phyloP scores from a whole-genome alignment of 345 rosid genomes.

The Citrus sinensis region DNA sequence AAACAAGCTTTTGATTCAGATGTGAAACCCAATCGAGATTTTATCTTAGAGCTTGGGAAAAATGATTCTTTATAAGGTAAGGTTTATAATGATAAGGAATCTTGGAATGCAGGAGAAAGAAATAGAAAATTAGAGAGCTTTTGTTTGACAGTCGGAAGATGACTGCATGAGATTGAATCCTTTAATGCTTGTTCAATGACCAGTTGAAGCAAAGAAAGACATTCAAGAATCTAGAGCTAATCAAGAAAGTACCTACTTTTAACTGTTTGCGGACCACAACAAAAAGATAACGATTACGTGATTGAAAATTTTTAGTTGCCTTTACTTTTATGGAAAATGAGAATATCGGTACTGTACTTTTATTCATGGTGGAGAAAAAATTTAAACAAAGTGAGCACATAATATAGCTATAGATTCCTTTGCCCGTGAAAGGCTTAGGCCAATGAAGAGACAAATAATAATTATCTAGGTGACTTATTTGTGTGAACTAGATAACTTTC shows the following conservation, averaged over 20 bases:
- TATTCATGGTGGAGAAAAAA: conserved; percentile 28
- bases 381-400: background rate
- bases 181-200: background rate
- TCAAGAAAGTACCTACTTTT: background rate
- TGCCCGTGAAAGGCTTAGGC: conserved; percentile 15
- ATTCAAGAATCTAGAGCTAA: background rate
- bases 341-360: no score
- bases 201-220: background rate
- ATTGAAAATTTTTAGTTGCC: conserved; percentile 1
- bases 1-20: background rate
- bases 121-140: background rate
- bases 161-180: background rate
- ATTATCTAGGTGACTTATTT: background rate
- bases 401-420: conserved; percentile 15
- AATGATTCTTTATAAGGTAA: background rate
- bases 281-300: conserved; percentile 10
- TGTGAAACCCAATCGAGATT: conserved; percentile 6
- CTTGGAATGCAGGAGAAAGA: conserved; percentile 2
- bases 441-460: background rate
- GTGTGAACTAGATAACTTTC: background rate
- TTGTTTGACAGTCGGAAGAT: background rate
- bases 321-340: background rate
- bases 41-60: background rate
- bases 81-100: background rate
- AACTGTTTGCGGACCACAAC: conserved; percentile 17